Percentiles rank a stretch among this genome's conserved stretches.
phyloP scores from a whole-genome alignment of 257 asterid genomes.

The Solanum tacnaense region DNA sequence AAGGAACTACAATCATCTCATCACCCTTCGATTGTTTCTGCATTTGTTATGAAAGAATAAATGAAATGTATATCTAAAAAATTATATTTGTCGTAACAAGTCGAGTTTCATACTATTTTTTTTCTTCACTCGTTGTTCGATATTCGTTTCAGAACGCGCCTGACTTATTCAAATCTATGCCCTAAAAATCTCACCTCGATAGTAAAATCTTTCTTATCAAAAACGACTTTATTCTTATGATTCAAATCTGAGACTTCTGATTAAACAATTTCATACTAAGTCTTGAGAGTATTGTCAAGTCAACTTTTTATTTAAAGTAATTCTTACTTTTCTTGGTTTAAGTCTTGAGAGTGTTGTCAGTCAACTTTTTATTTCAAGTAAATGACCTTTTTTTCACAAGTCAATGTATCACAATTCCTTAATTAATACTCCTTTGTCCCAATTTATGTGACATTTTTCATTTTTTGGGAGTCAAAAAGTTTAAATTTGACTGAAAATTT shows the following conservation, averaged over 20 bases:
- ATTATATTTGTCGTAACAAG: neutral
- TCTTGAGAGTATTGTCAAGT: neutral
- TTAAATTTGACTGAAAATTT: no score
- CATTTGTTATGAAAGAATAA: neutral
- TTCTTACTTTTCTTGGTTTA: no score
- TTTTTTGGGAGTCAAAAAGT: accelerated
- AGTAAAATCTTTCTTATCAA: neutral
- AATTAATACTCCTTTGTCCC: no score
- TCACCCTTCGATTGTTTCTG: neutral
- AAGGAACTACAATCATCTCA: neutral
- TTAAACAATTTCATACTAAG: neutral
- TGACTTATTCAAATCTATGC: neutral
- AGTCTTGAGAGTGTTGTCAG: no score
- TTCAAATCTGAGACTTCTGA: neutral
- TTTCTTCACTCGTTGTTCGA: neutral
- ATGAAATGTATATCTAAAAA: neutral
- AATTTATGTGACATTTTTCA: no score
- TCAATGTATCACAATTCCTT: neutral
- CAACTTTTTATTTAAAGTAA: neutral
- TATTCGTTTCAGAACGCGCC: neutral
- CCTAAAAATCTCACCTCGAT: neutral
- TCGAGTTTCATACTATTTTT: neutral
- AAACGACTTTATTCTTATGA: neutral
- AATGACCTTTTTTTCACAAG: neutral
- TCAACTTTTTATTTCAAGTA: neutral